Percentiles rank a stretch among this genome's conserved stretches.
Evolutionary conservation across 139 green algal species (phyloP).

Genomic region (Yamagishiella unicocca): DNA sequence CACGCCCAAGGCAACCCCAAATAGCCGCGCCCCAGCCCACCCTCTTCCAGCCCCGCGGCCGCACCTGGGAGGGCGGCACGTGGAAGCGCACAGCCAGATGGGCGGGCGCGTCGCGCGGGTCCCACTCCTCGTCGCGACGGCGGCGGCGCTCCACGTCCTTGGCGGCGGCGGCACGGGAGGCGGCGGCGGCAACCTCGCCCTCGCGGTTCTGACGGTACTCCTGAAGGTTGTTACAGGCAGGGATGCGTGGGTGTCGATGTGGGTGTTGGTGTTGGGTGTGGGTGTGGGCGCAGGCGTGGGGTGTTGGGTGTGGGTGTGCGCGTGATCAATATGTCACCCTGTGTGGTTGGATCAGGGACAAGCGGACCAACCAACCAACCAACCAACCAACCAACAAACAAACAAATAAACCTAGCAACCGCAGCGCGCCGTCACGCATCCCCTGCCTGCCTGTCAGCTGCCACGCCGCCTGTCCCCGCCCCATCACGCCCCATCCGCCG

Average conservation of each 20-base stretch:
- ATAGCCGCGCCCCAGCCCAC: too few species aligned
- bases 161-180: background rate
- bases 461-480: background rate
- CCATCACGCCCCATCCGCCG: background rate
- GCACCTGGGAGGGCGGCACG: constrained; percentile 11
- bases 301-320: too few species aligned
- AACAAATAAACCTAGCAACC: too few species aligned
- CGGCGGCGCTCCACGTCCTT: background rate
- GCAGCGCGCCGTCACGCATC: too few species aligned
- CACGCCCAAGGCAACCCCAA: too few species aligned
- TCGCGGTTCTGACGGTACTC: background rate
- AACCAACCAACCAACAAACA: too few species aligned
- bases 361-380: too few species aligned
- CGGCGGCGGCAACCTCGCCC: background rate
- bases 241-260: background rate
- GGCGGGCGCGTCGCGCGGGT: constrained; percentile 16
- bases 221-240: background rate
- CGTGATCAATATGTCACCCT: too few species aligned
- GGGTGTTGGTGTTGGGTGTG: background rate
- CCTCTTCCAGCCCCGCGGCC: too few species aligned
- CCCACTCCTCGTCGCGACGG: background rate
- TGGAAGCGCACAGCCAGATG: constrained; percentile 20
- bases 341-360: too few species aligned
- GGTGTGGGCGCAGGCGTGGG: background rate
- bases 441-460: too few species aligned